Conservation (phyloP, 805 yeast species). For the Yamadazyma phyllophila region DNA sequence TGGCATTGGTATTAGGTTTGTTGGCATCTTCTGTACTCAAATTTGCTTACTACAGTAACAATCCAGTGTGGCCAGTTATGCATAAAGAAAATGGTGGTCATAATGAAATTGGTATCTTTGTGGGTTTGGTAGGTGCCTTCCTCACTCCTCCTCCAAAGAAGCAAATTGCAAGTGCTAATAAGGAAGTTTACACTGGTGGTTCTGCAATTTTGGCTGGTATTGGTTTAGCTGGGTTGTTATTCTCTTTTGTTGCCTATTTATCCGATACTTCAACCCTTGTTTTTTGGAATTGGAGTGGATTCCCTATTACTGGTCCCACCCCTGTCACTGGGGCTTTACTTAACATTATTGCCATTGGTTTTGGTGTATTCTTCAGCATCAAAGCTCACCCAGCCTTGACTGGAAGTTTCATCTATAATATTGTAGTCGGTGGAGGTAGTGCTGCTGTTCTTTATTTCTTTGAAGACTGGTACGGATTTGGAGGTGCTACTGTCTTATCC, state of each 20-base stretch:
- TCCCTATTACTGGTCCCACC: slow-evolving; percentile 79
- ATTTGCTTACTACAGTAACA: slow-evolving; percentile 74
- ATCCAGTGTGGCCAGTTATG: slow-evolving; percentile 97
- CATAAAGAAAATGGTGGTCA: slow-evolving; percentile 81
- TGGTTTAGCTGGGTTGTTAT: slow-evolving; percentile 78
- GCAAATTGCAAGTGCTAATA: background rate
- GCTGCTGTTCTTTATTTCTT: slow-evolving; percentile 48
- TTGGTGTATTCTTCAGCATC: slow-evolving; percentile 44
- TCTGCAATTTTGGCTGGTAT: slow-evolving; percentile 51
- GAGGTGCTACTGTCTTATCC: slow-evolving; percentile 65
- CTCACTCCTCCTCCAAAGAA: slow-evolving; percentile 44
- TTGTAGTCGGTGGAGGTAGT: slow-evolving; percentile 47
- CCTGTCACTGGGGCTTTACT: slow-evolving; percentile 82
- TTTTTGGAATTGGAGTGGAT: slow-evolving; percentile 98
- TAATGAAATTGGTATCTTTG: slow-evolving; percentile 63
- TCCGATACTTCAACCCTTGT: slow-evolving; percentile 84
- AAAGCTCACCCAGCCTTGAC: slow-evolving; percentile 22
- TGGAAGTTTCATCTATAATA: slow-evolving; percentile 30
- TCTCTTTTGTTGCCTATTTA: slow-evolving; percentile 67
- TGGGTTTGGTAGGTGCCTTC: slow-evolving; percentile 65
- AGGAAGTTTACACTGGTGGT: slow-evolving; percentile 27
- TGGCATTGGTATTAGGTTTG: slow-evolving; percentile 69
- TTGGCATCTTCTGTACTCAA: slow-evolving; percentile 72
- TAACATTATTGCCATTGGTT: slow-evolving; percentile 55
- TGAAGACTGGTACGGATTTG: slow-evolving; percentile 69